Evolutionary conservation across 345 rosid genomes (phyloP), one percentile per base, ranked within the genome.

Genomic region (Brassica cretica): DNA sequence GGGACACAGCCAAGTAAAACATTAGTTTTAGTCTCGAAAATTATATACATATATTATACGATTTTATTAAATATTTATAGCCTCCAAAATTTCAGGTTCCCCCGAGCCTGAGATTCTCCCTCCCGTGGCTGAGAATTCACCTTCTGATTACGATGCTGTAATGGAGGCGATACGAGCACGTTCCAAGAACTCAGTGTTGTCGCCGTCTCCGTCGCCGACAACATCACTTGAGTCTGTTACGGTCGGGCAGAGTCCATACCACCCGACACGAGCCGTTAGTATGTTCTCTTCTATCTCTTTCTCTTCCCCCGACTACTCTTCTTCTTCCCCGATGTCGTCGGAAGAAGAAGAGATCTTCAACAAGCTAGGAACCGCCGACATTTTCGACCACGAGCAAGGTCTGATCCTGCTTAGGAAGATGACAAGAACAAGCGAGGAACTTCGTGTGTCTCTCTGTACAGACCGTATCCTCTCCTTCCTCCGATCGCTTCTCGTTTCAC

Each of bases 341-440:
- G 89, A 88, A 66, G 97, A 89, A 68, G 89, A 85, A 68, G 93
- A 85, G 77, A 63, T 89, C 4, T 65, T 71, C 62, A 55, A 59
- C 39, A 89, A 85, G 72, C 69, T 94, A 21, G 82, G 76, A 78
- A 84, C 91, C 81, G 21, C 60, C 2, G 92, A 86, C 60, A 82
- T 88, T 21, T 81, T 73, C 71, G 90, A 81, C 68, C 89, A 90
- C 46, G 97, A 92, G 76, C 89, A 88, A 78, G 93, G 88, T 0
- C 71, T 88, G 11, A 76, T 84, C 69, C 82, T 79, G 10, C 73
- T 94, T 1, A 79, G 98, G 77, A 90, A 72, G 73, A 80, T 81
- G 70, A 92, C 94, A n/a, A 87, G 90, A 76, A 73, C 87, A 0
- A 78, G 81, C 24, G 92, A 86, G 2, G 89, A 82, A 5, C 44